Evolutionary conservation across 768 basidiomycete genomes (phyloP).

Genomic region (Cantharellus anzutake): DNA sequence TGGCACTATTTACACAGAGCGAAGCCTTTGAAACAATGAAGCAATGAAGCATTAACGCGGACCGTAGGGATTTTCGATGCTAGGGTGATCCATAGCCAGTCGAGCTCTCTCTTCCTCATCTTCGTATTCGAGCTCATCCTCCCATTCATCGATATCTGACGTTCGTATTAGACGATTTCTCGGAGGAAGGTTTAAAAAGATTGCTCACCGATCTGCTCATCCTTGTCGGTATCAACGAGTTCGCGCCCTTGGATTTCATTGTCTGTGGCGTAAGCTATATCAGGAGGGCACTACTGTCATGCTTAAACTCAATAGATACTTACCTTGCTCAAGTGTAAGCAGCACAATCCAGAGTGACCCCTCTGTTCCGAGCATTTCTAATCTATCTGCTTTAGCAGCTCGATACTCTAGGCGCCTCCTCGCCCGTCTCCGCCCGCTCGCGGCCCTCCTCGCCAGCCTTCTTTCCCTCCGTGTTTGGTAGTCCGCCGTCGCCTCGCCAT

Average conservation of each 20-base stretch:
- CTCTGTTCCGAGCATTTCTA: background rate
- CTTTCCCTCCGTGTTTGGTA: no score
- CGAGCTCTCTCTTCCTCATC: no score
- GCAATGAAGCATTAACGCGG: no score
- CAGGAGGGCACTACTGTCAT: background rate
- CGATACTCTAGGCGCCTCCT: background rate
- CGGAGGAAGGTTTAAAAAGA: no score
- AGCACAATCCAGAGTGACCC: background rate
- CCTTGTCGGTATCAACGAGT: background rate
- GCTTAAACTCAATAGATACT: background rate
- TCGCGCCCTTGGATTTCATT: background rate
- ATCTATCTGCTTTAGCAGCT: background rate
- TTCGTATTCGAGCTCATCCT: no score
- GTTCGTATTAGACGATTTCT: no score
- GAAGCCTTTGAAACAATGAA: no score
- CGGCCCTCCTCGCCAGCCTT: no score
- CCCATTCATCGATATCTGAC: no score
- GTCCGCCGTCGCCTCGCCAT: background rate
- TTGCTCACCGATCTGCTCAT: background rate
- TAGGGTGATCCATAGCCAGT: no score
- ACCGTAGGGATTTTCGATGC: no score
- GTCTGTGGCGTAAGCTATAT: background rate
- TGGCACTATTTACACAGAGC: no score
- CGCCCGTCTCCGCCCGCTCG: background rate
- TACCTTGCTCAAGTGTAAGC: background rate